Base-by-base conservation (phyloP, 805 yeast species). In the Suhomyces tanzawaensis region DNA sequence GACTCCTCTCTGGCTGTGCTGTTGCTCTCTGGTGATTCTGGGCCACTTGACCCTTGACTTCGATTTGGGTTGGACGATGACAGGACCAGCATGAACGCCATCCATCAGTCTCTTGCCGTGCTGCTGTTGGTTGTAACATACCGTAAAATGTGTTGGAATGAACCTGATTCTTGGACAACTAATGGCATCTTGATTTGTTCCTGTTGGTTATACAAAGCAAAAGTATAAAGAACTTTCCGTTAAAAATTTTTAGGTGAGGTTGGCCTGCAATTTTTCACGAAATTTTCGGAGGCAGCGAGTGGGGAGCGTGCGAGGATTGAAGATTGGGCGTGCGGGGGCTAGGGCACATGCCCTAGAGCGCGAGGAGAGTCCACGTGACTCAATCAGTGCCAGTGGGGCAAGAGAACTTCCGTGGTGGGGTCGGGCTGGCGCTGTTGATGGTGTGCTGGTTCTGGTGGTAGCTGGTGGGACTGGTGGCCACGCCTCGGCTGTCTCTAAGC, bases 91-190 rank as follows among this genome's bases (percentile, higher is more conserved):
- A n/a, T n/a, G n/a, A n/a, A n/a, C n/a, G n/a, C n/a, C n/a, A 7
- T 21, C 24, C 24, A 7, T 21, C 24, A 7, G 24, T 21, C 24
- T 11, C 24, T 21, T 21, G 11, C 11, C 7, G 11, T 21, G 24
- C 9, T 11, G 11, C 24, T 21, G 24, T 21, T 21, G 24, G 7
- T 21, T 30, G 24, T 25, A 16, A 84, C 93, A 74, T 85, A 85
- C 93, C 97, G 99, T 81, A 93, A 86, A 81, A 93, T 93, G 95
- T 93, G 99, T 81, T 95, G 99, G 95, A 95, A 93, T 74, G 93
- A 86, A 75, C 95, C 96, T 79, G 87, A 84, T 81, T 93, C 99
- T 79, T 87, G 93, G 75, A 93, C 93, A 77, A 89, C 96, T 82
- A 88, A 82, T 72, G 96, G 85, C 96, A 87, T 86, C 61, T 74